Percentiles rank a stretch among this genome's conserved stretches.
These are phyloP conservation scores for Lobulomyces angularis DNA, from an alignment of 192 early-diverging fungal species.

Conservation along the genomic window DNA sequence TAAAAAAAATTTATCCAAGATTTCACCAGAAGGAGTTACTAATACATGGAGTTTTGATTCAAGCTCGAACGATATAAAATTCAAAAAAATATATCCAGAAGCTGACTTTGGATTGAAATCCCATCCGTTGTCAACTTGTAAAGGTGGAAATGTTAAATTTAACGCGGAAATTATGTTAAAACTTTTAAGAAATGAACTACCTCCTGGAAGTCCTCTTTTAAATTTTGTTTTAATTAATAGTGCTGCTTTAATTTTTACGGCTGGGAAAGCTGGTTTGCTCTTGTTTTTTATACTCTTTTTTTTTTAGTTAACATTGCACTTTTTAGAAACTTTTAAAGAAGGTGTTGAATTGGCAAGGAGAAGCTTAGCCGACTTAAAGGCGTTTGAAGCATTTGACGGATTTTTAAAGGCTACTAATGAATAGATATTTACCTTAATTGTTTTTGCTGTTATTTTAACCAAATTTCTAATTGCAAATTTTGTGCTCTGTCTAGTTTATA, in stretches of 20 bases:
- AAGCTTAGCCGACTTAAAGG: constrained; percentile 60
- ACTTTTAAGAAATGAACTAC: constrained; percentile 54
- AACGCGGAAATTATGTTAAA: constrained; percentile 64
- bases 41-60: constrained; percentile 73
- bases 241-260: constrained; percentile 69
- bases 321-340: constrained; percentile 58
- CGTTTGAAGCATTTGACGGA: constrained; percentile 43
- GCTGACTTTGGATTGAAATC: constrained; percentile 74
- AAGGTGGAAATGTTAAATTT: constrained; percentile 50
- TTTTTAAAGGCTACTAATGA: constrained; percentile 45
- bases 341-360: constrained; percentile 65
- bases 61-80: constrained; percentile 48
- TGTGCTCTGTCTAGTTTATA: too few relatives aligned
- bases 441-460: too few relatives aligned
- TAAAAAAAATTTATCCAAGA: constrained; percentile 19
- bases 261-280: constrained; percentile 58
- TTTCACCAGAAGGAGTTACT: constrained; percentile 77
- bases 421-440: too few relatives aligned
- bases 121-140: constrained; percentile 59
- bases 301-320: too few relatives aligned
- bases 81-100: constrained; percentile 55
- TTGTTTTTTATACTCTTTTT: too few relatives aligned
- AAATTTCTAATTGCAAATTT: too few relatives aligned
- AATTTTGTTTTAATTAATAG: constrained; percentile 91
- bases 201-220: constrained; percentile 51